phyloP scores from a whole-genome alignment of 192 early-diverging fungal genomes.

The Coemansia sp. region DNA sequence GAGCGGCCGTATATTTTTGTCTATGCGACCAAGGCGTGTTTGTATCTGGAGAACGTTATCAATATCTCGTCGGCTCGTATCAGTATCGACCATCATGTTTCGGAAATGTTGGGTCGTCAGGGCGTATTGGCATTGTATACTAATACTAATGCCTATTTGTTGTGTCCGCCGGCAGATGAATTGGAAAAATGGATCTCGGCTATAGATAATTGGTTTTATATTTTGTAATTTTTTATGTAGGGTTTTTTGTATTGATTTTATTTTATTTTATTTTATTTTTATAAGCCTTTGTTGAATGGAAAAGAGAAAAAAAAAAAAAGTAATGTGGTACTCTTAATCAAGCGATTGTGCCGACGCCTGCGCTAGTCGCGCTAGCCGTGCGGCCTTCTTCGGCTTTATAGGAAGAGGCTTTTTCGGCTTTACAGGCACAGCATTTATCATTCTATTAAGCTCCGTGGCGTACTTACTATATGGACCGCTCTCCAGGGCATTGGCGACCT shows the following conservation, averaged over 20 bases:
- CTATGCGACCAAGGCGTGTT: constrained; percentile 66
- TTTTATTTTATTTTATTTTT: constrained; percentile 19
- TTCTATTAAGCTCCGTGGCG: neutral
- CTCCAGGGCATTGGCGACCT: neutral
- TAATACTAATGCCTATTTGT: constrained; percentile 38
- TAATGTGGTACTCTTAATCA: too few species aligned
- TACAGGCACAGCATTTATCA: neutral
- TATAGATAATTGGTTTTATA: constrained; percentile 55
- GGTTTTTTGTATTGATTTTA: neutral
- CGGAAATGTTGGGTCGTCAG: constrained; percentile 33
- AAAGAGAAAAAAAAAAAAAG: too few species aligned
- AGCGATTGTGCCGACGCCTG: too few species aligned
- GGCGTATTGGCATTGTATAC: constrained; percentile 49
- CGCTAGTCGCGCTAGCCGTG: too few species aligned
- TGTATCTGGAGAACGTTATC: constrained; percentile 74
- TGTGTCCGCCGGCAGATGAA: constrained; percentile 31
- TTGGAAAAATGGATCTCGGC: constrained; percentile 53
- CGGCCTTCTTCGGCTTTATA: too few species aligned
- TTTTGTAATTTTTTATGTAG: constrained; percentile 20
- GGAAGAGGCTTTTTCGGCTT: neutral
- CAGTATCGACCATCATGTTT: constrained; percentile 18
- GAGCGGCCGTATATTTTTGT: constrained; percentile 81
- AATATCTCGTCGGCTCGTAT: constrained; percentile 70
- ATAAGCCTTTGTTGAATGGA: neutral
- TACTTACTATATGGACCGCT: neutral